Base-by-base conservation (phyloP, 371 early-diverging fungal species). In the Zychaea mexicana region DNA sequence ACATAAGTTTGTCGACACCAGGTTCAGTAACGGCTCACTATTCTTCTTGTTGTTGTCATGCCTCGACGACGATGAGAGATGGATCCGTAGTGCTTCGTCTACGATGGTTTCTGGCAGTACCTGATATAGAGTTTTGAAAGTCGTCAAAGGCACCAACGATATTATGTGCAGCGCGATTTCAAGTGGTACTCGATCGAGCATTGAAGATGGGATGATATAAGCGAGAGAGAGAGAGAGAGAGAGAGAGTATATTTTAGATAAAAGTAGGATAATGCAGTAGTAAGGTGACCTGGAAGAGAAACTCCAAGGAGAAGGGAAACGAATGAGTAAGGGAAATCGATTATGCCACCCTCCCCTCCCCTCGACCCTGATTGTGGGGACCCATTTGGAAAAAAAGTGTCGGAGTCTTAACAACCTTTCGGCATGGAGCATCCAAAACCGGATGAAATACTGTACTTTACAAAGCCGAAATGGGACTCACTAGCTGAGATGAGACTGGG, bases 1-100 rank as follows among this genome's bases (percentile, higher is more conserved):
- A 68, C 77, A 73, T n/a, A 70, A 55, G 58, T 81, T 81, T 49
- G 82, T 81, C 5, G 82, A 81, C 33, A 77, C 71, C 32, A 81
- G 62, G n/a, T 73, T 30, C 9, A 80, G 27, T 4, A 73, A 33
- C 17, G 73, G 65, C n/a, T 68, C 12, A 13, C 8, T 31, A n/a
- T 45, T 26, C 28, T 9, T 55, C 13, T 15, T 22, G 13, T 24
- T 28, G 22, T 57, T 61, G 30, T 39, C 26, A 19, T 61, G 36
- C 38, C 27, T n/a, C n/a, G 57, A 38, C 68, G 69, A 26, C 71
- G 1, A 42, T 17, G 42, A 24, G 0, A 49, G 60, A 46, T 77
- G 74, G 39, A 60, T 63, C 28, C 71, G 57, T 22, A 77, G 59
- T 28, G 76, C 76, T 63, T 76, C 74, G 54, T 77, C 72, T 22